Base-by-base conservation (phyloP, 257 asterid genomes). In the Rhazya stricta region DNA sequence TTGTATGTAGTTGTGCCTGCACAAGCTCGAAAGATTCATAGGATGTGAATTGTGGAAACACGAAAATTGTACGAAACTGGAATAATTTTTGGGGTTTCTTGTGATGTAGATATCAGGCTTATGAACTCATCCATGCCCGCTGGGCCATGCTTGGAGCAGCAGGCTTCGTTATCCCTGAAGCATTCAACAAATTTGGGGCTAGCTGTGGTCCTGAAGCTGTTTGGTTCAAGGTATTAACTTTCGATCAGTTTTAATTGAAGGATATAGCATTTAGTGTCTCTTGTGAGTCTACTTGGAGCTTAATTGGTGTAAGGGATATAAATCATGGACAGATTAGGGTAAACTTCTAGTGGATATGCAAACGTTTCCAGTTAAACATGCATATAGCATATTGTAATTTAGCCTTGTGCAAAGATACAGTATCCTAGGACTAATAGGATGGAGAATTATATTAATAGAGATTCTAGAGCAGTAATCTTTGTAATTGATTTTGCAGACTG, bases 71-170 rank as follows among this genome's bases (percentile, higher is more conserved):
- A 27, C n/a, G 73, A 68, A 68, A 23, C 4, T 27, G 42, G 29
- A 42, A 39, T 29, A 41, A 13, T 16, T 41, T n/a, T 57, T 21
- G 25, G 53, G 67, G 29, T 15, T 30, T 30, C 30, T 32, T 46
- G 15, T 39, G 16, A 39, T 74, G 63, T 78, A 94, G 98, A 82
- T 91, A 94, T 67, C 98, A 94, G 86, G 97, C 91, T 4, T 89
- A 73, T 42, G 98, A 94, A 88, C 86, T 92, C 57, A 94, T 94
- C 73, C 98, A 91, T 76, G 97, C 92, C 30, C 84, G 98, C 74
- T 91, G 98, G 98, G 98, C 97, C 69, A 94, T 91, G 98, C 97
- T 94, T n/a, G 98, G 98, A 46, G 98, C 98, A 1, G 98, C 98
- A 60, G 98, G 97, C 27, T 89, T 83, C 23, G 65, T 94, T 74